Evolutionary conservation across 306 rosid species (phyloP).

Genomic region (Styphnolobium japonicum): DNA sequence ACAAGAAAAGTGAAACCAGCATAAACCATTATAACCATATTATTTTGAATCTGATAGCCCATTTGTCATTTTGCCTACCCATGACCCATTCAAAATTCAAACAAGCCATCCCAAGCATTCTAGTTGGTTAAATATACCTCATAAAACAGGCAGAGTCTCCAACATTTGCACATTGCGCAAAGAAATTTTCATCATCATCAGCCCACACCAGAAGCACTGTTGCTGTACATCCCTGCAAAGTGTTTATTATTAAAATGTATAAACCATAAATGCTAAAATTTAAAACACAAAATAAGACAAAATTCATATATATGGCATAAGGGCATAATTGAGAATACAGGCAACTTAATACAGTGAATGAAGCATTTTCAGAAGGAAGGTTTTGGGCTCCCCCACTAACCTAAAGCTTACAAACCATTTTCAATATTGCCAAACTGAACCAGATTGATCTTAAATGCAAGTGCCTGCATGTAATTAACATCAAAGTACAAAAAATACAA

Average conservation of each 20-base stretch:
- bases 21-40: slow-evolving; percentile 5
- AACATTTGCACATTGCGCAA: slow-evolving; percentile 94
- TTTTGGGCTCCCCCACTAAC: neutral
- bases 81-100: slow-evolving; percentile 21
- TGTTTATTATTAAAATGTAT: slow-evolving; percentile 24
- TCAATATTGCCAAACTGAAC: neutral
- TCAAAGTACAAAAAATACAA: neutral
- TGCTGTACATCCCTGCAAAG: slow-evolving; percentile 94
- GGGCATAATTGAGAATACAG: neutral
- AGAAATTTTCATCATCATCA: slow-evolving; percentile 55
- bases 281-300: slow-evolving; percentile 1
- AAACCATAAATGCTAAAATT: slow-evolving; percentile 3
- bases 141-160: slow-evolving; percentile 90
- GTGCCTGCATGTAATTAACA: neutral
- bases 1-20: neutral
- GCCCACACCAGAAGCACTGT: slow-evolving; percentile 93
- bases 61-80: slow-evolving; percentile 13
- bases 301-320: neutral
- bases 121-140: slow-evolving; percentile 48
- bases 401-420: neutral
- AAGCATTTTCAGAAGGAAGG: neutral
- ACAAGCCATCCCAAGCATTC: slow-evolving; percentile 23
- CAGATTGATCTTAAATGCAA: neutral
- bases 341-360: neutral
- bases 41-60: slow-evolving; percentile 8